Evolutionary conservation across 148 eudicot species (phyloP).

Genomic region (Fagopyrum tataricum): DNA sequence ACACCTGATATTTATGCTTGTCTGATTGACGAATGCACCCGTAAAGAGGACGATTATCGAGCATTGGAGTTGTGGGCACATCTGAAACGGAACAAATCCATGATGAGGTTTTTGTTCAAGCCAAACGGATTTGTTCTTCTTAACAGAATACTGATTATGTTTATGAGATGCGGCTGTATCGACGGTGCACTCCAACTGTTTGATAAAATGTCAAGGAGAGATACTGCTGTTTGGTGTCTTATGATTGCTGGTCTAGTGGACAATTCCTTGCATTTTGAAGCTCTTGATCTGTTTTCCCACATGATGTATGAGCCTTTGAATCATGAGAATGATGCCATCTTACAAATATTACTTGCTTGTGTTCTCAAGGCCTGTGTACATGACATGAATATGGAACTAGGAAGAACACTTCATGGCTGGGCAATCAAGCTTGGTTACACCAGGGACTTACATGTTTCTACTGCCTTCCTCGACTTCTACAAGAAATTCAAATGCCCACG

Average conservation of each 20-base stretch:
- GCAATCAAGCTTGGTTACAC: constrained; percentile 41
- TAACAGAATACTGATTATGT: constrained; percentile 52
- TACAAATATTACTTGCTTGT: constrained; percentile 42
- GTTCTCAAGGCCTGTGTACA: constrained; percentile 56
- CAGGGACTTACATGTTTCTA: constrained; percentile 31
- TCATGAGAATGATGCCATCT: constrained; percentile 10
- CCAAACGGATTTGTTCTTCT: constrained; percentile 29
- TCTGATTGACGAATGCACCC: constrained; percentile 57
- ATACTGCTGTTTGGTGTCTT: constrained; percentile 50
- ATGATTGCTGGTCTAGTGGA: constrained; percentile 42
- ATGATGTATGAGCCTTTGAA: constrained; percentile 21
- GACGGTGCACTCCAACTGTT: constrained; percentile 52
- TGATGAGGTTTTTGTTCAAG: constrained; percentile 19
- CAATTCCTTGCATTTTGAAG: constrained; percentile 24
- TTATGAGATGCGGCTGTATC: constrained; percentile 36
- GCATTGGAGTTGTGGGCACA: constrained; percentile 38
- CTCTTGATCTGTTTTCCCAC: constrained; percentile 31
- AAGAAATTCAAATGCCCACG: constrained; percentile 38
- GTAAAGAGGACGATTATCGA: constrained; percentile 20
- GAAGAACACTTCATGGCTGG: constrained; percentile 67
- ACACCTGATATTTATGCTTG: constrained; percentile 49
- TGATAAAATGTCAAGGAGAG: constrained; percentile 47
- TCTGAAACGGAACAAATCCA: constrained; percentile 27
- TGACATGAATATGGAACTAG: constrained; percentile 33
- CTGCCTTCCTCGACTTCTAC: constrained; percentile 50